Base-by-base conservation (phyloP, 139 green algal species). In the Coccomyxa sp. region DNA sequence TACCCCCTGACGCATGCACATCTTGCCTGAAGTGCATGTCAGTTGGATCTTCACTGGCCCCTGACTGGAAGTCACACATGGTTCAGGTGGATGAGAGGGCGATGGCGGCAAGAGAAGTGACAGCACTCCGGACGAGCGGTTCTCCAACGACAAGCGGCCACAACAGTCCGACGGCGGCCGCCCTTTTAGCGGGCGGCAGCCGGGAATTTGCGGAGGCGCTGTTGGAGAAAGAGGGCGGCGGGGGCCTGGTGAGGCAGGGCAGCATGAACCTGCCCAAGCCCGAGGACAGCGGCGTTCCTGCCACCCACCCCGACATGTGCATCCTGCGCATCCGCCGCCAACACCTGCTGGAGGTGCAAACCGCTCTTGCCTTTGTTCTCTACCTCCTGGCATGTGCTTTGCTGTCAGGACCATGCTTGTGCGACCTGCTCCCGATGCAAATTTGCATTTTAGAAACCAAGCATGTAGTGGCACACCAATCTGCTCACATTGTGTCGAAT, bases 281-380 rank as follows among this genome's bases (percentile, higher is more conserved):
- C 13, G 88, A 93, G 16, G 86, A 92, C 21, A 89, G 81, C 68
- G 92, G 92, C 60, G 90, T 94, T 80, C 90, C 90, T n/a, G 86
- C 85, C 68, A 91, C 83, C 11, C 94, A 98, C 87, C 91, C 89
- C 57, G 95, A 98, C 90, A 94, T 96, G 92, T 98, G 95, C 90
- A 96, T 98, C 81, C 51, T 98, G 51, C 86, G 95, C 31, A 91
- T 98, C 77, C 88, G 95, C 18, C 89, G 95, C 63, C 94, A 91
- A 63, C 94, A 96, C 87, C 89, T 98, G 63, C 81, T 97, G 79
- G 91, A 96, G 86, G 88, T 89, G 83, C 27, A 85, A 7, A 51
- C 38, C 23, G 66, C 21, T 9, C 9, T 9, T 27, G 38, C 38
- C 38, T 51, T 51, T 51, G 38, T 51, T 3, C 38, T 51, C 38